Evolutionary conservation across 257 asterid genomes (phyloP).

Genomic region (Ilex asprella): DNA sequence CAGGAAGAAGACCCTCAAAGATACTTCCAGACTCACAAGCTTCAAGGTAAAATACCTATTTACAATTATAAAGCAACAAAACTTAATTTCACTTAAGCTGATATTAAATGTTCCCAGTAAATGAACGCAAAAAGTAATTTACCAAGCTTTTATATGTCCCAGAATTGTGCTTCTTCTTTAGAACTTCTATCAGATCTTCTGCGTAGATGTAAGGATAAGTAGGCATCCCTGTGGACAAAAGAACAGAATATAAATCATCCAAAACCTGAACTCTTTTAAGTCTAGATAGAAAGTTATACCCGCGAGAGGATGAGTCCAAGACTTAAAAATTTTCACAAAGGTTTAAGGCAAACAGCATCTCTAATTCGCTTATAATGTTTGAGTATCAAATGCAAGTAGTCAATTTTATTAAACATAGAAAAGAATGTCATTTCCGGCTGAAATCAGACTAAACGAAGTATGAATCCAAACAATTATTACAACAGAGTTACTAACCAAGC

Average conservation of each 20-base stretch:
- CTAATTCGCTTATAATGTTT: too few relatives aligned
- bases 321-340: too few relatives aligned
- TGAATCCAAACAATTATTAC: background rate
- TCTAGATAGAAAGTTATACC: too few relatives aligned
- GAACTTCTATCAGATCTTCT: conserved; percentile 41
- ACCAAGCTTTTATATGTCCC: conserved; percentile 93
- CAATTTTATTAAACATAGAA: too few relatives aligned
- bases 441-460: background rate
- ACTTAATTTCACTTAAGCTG: conserved; percentile 3
- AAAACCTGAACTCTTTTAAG: background rate
- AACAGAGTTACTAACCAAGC: conserved; percentile 53
- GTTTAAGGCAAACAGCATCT: too few relatives aligned
- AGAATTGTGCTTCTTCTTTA: conserved; percentile 72
- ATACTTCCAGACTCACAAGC: conserved; percentile 98
- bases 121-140: conserved; percentile 2
- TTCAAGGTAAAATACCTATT: conserved; percentile 85
- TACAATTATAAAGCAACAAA: background rate
- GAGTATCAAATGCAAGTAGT: background rate
- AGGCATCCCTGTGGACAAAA: conserved; percentile 72
- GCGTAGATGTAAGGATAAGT: conserved; percentile 73
- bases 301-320: too few relatives aligned
- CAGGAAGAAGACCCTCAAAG: conserved; percentile 90
- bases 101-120: too few relatives aligned
- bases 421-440: background rate
- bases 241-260: background rate